Percentiles rank a stretch among this genome's conserved stretches.
These are phyloP conservation scores for Dictyostelium purpureum DNA, from an alignment of 78 protist species.

Conservation along the genomic window DNA sequence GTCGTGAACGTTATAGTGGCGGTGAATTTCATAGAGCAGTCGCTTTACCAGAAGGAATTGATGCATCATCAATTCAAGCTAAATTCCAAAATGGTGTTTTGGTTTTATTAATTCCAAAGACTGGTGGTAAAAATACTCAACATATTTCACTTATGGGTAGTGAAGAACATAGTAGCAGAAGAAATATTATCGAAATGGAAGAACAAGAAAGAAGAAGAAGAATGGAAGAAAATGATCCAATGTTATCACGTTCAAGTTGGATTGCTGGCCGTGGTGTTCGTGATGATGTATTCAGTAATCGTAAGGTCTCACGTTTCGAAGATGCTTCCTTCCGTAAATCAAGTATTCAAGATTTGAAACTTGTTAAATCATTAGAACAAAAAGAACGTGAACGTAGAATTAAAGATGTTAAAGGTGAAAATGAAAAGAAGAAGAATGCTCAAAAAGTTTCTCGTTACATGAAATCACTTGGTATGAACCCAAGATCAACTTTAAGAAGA, in stretches of 20 bases:
- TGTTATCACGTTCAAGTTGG: neutral
- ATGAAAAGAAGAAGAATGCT: conserved; percentile 31
- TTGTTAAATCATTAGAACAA: neutral
- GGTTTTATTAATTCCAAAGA: conserved; percentile 39
- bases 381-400: conserved; percentile 59
- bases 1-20: conserved; percentile 60
- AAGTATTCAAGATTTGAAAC: neutral
- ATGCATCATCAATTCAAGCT: conserved; percentile 73
- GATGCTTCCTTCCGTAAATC: neutral
- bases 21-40: conserved; percentile 79
- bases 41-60: conserved; percentile 73
- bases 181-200: conserved; percentile 1
- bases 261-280: neutral
- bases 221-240: conserved; percentile 68
- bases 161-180: conserved; percentile 44
- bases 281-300: conserved; percentile 15
- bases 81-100: conserved; percentile 76
- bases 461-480: conserved; percentile 27
- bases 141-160: conserved; percentile 32
- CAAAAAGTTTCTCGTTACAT: neutral
- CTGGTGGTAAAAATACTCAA: conserved; percentile 71
- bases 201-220: conserved; percentile 70
- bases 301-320: neutral
- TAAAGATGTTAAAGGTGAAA: conserved; percentile 31
- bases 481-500: conserved; percentile 10